A percentile compares a stretch with the other conserved stretches of the same genome.
Evolutionary conservation across 306 rosid species (phyloP).

Genomic region (Quercus glauca): DNA sequence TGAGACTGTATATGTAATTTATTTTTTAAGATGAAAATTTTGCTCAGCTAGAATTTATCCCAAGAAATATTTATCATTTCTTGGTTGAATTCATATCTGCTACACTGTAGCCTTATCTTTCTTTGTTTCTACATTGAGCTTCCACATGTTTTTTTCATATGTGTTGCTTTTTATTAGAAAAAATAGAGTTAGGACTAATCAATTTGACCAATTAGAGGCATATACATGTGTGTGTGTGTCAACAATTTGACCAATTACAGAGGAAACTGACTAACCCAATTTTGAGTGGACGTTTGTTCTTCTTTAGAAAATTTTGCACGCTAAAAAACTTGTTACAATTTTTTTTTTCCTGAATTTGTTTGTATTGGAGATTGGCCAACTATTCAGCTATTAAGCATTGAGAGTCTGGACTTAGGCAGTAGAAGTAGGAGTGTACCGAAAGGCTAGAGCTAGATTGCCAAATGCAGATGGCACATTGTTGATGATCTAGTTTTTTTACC

Average conservation of each 20-base stretch:
- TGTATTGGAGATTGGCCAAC: neutral
- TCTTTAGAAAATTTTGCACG: neutral
- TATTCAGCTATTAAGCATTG: neutral
- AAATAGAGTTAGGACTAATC: neutral
- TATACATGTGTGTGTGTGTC: too few relatives aligned
- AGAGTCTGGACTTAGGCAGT: too few relatives aligned
- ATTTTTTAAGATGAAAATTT: neutral
- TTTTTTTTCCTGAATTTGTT: neutral
- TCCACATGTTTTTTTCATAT: neutral
- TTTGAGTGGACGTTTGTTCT: neutral
- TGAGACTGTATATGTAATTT: neutral
- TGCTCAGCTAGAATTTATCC: neutral
- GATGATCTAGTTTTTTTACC: neutral
- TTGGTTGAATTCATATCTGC: neutral
- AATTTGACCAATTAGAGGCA: neutral
- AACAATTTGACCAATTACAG: too few relatives aligned
- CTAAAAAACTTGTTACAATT: neutral
- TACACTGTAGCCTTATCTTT: neutral
- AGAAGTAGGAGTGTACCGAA: too few relatives aligned
- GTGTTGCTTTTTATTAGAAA: neutral
- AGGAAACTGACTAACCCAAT: neutral
- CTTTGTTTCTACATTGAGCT: neutral
- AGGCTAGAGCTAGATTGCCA: neutral
- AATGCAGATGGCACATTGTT: neutral
- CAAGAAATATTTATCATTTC: neutral